phyloP scores from a whole-genome alignment of 768 basidiomycete genomes.

The Phlegmacium glaucopus region DNA sequence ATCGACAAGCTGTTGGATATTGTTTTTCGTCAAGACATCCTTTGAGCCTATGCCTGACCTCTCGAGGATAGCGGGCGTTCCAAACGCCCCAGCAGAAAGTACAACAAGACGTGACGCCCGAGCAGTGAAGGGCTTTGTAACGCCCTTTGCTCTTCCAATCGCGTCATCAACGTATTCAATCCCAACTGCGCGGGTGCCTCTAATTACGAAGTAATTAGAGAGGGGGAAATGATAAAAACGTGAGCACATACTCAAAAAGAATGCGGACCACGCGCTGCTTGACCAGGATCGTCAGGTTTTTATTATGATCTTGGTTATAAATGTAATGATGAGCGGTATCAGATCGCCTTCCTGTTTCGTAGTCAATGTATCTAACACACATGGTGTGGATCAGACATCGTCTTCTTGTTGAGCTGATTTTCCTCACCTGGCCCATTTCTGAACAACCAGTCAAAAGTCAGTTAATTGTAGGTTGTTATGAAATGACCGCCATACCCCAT shows the following conservation, averaged over 20 bases:
- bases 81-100: slow-evolving; percentile 48
- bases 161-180: slow-evolving; percentile 46
- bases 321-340: slow-evolving; percentile 51
- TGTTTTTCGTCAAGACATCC: slow-evolving; percentile 40
- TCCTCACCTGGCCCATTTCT: slow-evolving; percentile 53
- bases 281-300: slow-evolving; percentile 36
- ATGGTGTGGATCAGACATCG: not conserved
- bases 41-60: slow-evolving; percentile 56
- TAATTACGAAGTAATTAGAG: slow-evolving; percentile 10
- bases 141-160: slow-evolving; percentile 19
- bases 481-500: slow-evolving; percentile 9
- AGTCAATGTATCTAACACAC: slow-evolving; percentile 43
- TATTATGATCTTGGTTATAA: slow-evolving; percentile 40
- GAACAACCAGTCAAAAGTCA: slow-evolving; percentile 35
- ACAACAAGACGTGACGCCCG: slow-evolving; percentile 44
- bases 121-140: slow-evolving; percentile 19
- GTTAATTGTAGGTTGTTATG: not conserved
- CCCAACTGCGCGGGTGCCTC: slow-evolving; percentile 41
- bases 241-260: slow-evolving; percentile 39
- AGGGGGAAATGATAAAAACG: not conserved
- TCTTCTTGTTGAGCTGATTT: no score
- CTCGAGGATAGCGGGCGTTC: slow-evolving; percentile 52
- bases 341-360: slow-evolving; percentile 49
- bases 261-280: slow-evolving; percentile 41
- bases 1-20: slow-evolving; percentile 49